Percentiles rank a stretch among this genome's conserved stretches.
These are phyloP conservation scores for Diaporthe australafricana DNA, from an alignment of 2,329 filamentous ascomycete species.

Conservation along the genomic window DNA sequence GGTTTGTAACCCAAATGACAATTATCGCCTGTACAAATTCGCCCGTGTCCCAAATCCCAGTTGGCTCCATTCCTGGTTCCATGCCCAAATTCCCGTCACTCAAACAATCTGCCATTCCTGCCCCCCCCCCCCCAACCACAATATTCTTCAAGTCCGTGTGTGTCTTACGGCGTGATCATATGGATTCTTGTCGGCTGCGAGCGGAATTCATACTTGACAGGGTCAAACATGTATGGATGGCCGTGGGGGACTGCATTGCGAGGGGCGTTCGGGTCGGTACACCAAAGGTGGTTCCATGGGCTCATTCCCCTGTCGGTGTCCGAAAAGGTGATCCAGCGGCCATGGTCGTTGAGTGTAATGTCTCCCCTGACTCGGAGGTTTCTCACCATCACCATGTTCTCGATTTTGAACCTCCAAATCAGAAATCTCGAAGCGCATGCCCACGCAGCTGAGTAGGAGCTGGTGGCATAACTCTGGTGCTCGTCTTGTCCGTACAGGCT, in stretches of 20 bases:
- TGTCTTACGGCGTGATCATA: neutral
- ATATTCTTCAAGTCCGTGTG: too few species aligned
- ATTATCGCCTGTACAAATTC: too few species aligned
- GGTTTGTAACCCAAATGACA: too few species aligned
- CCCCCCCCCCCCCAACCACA: neutral
- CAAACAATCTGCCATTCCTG: neutral
- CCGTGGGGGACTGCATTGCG: neutral
- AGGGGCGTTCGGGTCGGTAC: neutral
- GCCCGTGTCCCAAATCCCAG: too few species aligned
- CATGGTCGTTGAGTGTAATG: neutral
- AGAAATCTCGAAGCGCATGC: conserved; percentile 8
- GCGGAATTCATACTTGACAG: neutral
- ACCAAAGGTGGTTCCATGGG: neutral
- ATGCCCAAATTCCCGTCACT: too few species aligned
- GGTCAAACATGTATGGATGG: neutral
- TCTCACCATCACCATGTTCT: too few species aligned
- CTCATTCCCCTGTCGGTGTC: neutral
- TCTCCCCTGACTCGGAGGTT: neutral
- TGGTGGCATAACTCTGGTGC: neutral
- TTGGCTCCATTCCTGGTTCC: too few species aligned
- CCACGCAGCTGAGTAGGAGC: neutral
- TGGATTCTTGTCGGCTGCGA: neutral
- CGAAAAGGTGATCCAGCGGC: neutral
- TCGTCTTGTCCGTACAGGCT: neutral
- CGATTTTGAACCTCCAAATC: neutral